These are phyloP conservation scores for Boletus insuetus DNA, from an alignment of 768 basidiomycete species.

Conservation along the genomic window DNA sequence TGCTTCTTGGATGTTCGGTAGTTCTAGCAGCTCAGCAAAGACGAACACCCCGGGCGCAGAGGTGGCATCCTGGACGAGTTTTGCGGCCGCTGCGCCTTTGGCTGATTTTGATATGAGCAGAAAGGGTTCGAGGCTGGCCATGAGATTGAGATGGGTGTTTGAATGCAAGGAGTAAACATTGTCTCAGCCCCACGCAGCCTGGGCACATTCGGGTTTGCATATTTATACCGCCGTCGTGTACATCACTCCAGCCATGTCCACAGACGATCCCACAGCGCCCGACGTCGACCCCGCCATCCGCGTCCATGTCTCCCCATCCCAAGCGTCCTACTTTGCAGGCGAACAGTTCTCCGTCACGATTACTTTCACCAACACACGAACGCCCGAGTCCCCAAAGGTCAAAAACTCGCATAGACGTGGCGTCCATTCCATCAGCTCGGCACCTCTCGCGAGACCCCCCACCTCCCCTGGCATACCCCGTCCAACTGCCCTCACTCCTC, in stretches of 20 bases:
- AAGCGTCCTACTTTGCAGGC: constrained; percentile 91
- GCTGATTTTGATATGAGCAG: constrained; percentile 88
- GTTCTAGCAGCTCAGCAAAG: constrained; percentile 83
- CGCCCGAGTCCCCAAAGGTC: constrained; percentile 40
- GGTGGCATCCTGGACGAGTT: constrained; percentile 82
- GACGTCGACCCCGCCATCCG: constrained; percentile 52
- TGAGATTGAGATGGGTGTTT: constrained; percentile 16
- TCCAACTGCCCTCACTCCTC: constrained; percentile 31
- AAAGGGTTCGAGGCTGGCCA: constrained; percentile 77
- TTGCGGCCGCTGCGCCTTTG: constrained; percentile 90
- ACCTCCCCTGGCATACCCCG: constrained; percentile 71
- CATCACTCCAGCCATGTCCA: constrained; percentile 13
- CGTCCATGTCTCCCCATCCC: constrained; percentile 72
- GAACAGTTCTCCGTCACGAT: constrained; percentile 83
- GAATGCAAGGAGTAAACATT: constrained; percentile 1
- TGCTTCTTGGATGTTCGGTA: constrained; percentile 84
- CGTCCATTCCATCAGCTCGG: constrained; percentile 80
- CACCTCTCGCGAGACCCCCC: constrained; percentile 75
- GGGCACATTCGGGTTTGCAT: too few species aligned
- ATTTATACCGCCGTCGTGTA: not conserved
- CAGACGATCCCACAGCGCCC: constrained; percentile 9
- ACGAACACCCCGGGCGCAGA: constrained; percentile 89
- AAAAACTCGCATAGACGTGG: constrained; percentile 59
- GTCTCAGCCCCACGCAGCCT: too few species aligned
- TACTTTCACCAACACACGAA: constrained; percentile 80